Evolutionary conservation across 2,329 filamentous ascomycete species (phyloP), one percentile per base, ranked within the genome.

Genomic region (Aspergillus sp.): DNA sequence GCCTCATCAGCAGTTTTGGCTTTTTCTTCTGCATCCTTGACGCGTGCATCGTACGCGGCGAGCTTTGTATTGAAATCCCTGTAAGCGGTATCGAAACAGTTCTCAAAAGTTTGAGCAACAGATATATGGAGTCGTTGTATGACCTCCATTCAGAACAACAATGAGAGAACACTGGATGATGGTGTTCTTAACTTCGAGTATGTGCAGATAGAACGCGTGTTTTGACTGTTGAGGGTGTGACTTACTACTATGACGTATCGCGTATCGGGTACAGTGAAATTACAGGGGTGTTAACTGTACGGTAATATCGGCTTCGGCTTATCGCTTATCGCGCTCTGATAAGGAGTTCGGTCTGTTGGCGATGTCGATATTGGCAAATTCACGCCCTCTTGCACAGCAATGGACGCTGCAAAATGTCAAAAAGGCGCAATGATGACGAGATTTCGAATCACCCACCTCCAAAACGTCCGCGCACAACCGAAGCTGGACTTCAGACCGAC

Each of bases 391-490:
- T 12, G 13, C 39, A 17, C 53, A 41, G 43, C 42, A 17, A 53
- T 54, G 50, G 44, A 44, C 20, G 32, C 41, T 26, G 24, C 59
- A 70, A 56, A n/a, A 74, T 76, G 72, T 57, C 67, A 13, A 76
- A 76, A 61, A 71, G 72, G 58, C 55, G 51, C 48, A 62, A 67
- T 49, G 61, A 66, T 34, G 56, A 62, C 45, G 56, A 55, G 7
- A 53, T 53, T 4, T 38, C 48, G 12, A 56, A 59, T 41, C 43
- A 52, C 20, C 71, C 64, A 20, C 62, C 72, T n/a, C 56, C 67
- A 11, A 87, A 87, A 70, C 75, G 80, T 57, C 64, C 67, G 53
- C 72, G 77, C 30, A 68, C 69, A 53, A 64, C 32, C 45, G 55
- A 53, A 67, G 43, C 42, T 20, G 53, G 56, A 39, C 47, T 57